These are phyloP conservation scores for Lactarius akahatsu DNA, from an alignment of 768 basidiomycete species.

Conservation along the genomic window DNA sequence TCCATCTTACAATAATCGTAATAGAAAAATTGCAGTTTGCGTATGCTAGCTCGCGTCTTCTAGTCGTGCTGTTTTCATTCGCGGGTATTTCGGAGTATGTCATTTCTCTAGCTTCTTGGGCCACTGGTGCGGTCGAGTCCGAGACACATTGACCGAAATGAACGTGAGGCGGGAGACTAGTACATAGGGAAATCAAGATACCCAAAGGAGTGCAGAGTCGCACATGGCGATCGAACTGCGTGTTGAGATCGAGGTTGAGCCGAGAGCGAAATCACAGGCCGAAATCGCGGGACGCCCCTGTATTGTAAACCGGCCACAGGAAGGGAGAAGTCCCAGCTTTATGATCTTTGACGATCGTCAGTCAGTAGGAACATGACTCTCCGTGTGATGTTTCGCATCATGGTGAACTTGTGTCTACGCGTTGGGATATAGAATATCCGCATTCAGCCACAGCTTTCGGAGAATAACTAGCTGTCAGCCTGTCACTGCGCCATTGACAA, in stretches of 20 bases:
- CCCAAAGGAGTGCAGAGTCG: neutral
- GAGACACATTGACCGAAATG: slow-evolving; percentile 4
- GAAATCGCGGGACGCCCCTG: neutral
- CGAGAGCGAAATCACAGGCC: neutral
- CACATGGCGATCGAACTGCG: slow-evolving; percentile 10
- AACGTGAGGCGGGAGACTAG: neutral
- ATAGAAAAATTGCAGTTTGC: neutral
- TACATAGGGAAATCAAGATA: neutral
- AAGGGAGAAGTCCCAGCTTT: neutral
- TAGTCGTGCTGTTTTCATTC: neutral
- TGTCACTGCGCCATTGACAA: neutral
- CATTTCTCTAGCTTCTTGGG: neutral
- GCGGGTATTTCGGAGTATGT: neutral
- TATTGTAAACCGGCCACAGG: neutral
- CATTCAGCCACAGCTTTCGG: neutral
- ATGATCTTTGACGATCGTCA: neutral
- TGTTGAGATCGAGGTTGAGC: slow-evolving; percentile 7
- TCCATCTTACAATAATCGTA: slow-evolving; percentile 9
- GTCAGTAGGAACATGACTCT: neutral
- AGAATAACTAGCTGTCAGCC: neutral
- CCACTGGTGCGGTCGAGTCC: neutral
- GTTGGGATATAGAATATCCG: neutral
- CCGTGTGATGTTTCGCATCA: neutral
- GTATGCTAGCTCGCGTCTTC: neutral
- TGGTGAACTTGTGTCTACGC: neutral